Evolutionary conservation across 1,284 basidiomycete genomes (phyloP), one percentile per base, ranked within the genome.

Genomic region (Trametes hirsuta): DNA sequence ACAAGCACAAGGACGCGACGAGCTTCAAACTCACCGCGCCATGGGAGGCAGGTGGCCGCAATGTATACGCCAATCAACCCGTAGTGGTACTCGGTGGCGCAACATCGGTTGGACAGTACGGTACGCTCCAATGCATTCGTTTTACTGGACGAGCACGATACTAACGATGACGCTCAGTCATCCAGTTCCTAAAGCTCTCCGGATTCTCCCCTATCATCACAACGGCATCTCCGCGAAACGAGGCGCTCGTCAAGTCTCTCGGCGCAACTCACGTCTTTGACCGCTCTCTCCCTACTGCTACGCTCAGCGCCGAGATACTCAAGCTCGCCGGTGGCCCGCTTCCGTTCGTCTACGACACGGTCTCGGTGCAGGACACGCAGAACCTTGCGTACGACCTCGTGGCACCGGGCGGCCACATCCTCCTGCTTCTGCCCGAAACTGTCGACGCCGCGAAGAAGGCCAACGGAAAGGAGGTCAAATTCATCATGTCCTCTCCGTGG

Each of bases 151-250:
- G 4, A 30, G 8, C 8, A 8, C 30, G 30, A 8, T 2, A 8
- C 30, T 30, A 30, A 8, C 30, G 30, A 8, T 8, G 4, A 25
- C n/a, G 8, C 2, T 21, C 54, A 70, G 72, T 69, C 2, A 75
- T 82, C 39, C 82, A 84, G 66, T 68, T 83, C n/a, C 78, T 78
- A 5, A 76, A 74, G 48, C 64, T 81, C 10, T 78, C 81, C 0
- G 82, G 82, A 0, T 82, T 84, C 69, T 77, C 74, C 3, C 77
- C 76, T 8, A 80, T 83, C 62, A 75, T 84, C 61, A 73, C 79
- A 1, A 83, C 81, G 3, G 74, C 80, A 4, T 84, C 81, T 4
- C 62, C 72, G 14, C 75, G 76, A 57, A 79, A 84, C 66, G 72
- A 73, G 1, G 72, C 81, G 8, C 81, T 82, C 47, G 55, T 65